Conservation (phyloP, 129 eudicot genomes). For the Heracleum sosnowskyi region DNA sequence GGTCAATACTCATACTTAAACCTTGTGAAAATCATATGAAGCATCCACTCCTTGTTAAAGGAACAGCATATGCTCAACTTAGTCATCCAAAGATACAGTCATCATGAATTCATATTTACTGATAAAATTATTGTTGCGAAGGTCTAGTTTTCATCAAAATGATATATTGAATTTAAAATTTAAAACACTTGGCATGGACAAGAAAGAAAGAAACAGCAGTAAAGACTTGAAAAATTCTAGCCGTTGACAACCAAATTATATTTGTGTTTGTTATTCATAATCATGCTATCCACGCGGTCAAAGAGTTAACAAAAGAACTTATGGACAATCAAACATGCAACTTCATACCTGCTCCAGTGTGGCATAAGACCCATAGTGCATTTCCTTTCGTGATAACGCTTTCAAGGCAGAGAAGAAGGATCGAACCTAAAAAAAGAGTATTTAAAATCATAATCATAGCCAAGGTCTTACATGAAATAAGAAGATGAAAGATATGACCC, state of each 20-base stretch:
- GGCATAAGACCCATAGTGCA: constrained; percentile 57
- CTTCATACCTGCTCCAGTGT: constrained; percentile 53
- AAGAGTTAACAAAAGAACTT: background rate
- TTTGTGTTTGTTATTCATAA: background rate
- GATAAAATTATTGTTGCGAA: background rate
- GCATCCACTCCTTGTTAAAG: background rate
- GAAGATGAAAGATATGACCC: background rate
- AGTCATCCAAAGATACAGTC: background rate
- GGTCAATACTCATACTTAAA: background rate
- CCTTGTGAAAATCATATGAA: background rate
- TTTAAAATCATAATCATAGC: background rate
- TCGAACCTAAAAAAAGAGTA: constrained; percentile 25
- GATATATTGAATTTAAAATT: background rate
- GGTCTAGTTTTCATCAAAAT: background rate
- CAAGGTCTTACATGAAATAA: background rate
- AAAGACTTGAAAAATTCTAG: background rate
- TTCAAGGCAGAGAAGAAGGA: constrained; percentile 51
- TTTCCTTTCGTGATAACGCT: constrained; percentile 56
- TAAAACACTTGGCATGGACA: background rate
- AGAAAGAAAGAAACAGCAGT: background rate
- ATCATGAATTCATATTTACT: background rate
- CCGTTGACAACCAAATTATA: background rate
- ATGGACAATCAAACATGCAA: background rate
- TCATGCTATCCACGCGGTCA: background rate
- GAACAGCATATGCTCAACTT: background rate